These are phyloP conservation scores for Dunaliella primolecta DNA, from an alignment of 139 green algal genomes.

Conservation along the genomic window DNA sequence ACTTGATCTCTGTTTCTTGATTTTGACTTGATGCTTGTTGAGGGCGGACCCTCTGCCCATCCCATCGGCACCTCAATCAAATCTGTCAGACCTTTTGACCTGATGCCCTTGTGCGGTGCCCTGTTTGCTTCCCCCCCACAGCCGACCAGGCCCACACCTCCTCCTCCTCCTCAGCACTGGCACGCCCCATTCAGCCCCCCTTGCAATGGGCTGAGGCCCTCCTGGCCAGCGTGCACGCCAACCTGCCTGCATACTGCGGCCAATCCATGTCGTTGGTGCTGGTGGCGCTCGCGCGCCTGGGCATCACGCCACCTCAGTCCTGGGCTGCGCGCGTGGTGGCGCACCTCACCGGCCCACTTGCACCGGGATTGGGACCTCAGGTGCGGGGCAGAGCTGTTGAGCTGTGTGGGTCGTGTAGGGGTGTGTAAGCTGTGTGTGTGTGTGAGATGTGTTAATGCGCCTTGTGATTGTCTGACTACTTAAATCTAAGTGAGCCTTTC, in stretches of 20 bases:
- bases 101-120: too few species aligned
- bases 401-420: too few species aligned
- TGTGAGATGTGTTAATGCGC: not conserved
- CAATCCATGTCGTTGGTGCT: constrained; percentile 18
- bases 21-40: too few species aligned
- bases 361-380: not conserved
- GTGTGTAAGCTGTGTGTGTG: not conserved
- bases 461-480: too few species aligned
- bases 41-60: too few species aligned
- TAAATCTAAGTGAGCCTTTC: too few species aligned
- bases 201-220: not conserved
- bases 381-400: not conserved
- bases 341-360: constrained; percentile 16
- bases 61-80: too few species aligned
- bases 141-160: not conserved
- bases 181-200: not conserved
- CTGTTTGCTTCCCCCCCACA: not conserved
- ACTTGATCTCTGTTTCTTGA: too few species aligned
- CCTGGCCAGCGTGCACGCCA: not conserved
- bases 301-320: not conserved
- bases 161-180: not conserved
- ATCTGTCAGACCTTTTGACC: too few species aligned
- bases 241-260: not conserved
- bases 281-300: constrained; percentile 19
- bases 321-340: constrained; percentile 21